Evolutionary conservation across 345 rosid species (phyloP), one percentile per base, ranked within the genome.

Genomic region (Rhizophora mangle): DNA sequence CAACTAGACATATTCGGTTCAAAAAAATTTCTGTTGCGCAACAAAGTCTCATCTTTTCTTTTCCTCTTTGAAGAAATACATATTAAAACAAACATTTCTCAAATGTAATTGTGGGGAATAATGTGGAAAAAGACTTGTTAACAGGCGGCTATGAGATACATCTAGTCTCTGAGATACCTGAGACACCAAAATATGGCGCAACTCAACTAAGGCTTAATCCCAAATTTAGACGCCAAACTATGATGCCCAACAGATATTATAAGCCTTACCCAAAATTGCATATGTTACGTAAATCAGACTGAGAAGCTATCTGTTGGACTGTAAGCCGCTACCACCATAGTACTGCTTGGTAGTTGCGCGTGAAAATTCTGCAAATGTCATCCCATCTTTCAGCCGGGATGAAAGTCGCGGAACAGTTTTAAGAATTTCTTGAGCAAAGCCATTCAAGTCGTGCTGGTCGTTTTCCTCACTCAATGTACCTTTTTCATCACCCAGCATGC

Each of bases 281-380:
- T 36, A 58, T 29, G 16, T n/a, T 57, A 21, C 62, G 20, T 6
- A 61, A 3, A 52, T 36, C 66, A 37, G 10, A 26, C 36, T 36
- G 13, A 32, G 55, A 29, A 63, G 54, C 77, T 79, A 86, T 69
- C 71, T 82, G 70, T 82, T 89, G 69, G 96, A 81, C 56, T 94
- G 97, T 73, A 91, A 85, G 51, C 98, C 98, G 19, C 79, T 82
- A 68, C 85, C 89, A 66, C 98, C 95, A 68, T 85, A 94, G 69
- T 94, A 94, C 72, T 85, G 97, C 83, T 83, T 87, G 26, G 96
- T 89, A 16, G 97, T 94, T 72, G 84, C 86, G 2, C 80, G 84
- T n/a, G 98, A 76, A 81, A 91, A 91, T 76, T 91, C 92, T 3
- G 95, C 88, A 84, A 94, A 91, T 43, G 93, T 85, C 97, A 91